A percentile compares a stretch with the other conserved stretches of the same genome.
Evolutionary conservation across 75 land plant genomes (phyloP).

Genomic region (Adiantum capillusveneris): DNA sequence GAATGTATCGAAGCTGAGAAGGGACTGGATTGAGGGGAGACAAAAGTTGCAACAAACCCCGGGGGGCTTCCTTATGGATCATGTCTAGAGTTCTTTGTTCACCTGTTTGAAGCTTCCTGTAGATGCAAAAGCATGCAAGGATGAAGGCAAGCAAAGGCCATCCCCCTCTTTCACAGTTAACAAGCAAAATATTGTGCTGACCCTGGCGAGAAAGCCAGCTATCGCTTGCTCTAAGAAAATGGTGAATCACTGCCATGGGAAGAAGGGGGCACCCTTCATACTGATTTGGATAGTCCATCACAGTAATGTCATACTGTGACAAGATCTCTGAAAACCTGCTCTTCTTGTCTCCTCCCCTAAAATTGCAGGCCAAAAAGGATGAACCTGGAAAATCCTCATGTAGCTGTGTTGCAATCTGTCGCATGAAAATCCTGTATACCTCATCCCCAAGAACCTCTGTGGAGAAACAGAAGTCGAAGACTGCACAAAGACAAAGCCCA

Average conservation of each 20-base stretch:
- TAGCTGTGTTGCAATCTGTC: slow-evolving; percentile 74
- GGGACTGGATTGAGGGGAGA: slow-evolving; percentile 92
- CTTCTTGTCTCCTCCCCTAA: slow-evolving; percentile 83
- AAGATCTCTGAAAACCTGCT: slow-evolving; percentile 85
- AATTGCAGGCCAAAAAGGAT: slow-evolving; percentile 88
- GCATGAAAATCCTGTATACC: slow-evolving; percentile 77
- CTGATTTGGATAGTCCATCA: slow-evolving; percentile 92
- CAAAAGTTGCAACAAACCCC: slow-evolving; percentile 71
- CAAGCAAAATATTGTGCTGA: slow-evolving; percentile 66
- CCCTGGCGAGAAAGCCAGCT: slow-evolving; percentile 70
- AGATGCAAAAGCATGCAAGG: slow-evolving; percentile 71
- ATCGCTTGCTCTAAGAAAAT: slow-evolving; percentile 77
- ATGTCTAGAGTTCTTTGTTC: slow-evolving; percentile 79
- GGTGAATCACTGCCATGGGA: slow-evolving; percentile 80
- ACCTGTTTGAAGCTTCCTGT: slow-evolving; percentile 70
- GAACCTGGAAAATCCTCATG: slow-evolving; percentile 81
- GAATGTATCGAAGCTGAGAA: slow-evolving; percentile 90
- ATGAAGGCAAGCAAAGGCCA: slow-evolving; percentile 97
- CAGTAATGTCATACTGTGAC: slow-evolving; percentile 84
- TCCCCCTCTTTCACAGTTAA: slow-evolving; percentile 97
- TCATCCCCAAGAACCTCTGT: slow-evolving; percentile 89
- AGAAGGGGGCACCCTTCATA: slow-evolving; percentile 95
- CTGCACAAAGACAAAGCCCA: slow-evolving; percentile 35
- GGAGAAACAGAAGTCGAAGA: slow-evolving; percentile 94
- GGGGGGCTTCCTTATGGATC: slow-evolving; percentile 87